Conservation (phyloP, 371 early-diverging fungal genomes). For the Mucor racemosus region DNA sequence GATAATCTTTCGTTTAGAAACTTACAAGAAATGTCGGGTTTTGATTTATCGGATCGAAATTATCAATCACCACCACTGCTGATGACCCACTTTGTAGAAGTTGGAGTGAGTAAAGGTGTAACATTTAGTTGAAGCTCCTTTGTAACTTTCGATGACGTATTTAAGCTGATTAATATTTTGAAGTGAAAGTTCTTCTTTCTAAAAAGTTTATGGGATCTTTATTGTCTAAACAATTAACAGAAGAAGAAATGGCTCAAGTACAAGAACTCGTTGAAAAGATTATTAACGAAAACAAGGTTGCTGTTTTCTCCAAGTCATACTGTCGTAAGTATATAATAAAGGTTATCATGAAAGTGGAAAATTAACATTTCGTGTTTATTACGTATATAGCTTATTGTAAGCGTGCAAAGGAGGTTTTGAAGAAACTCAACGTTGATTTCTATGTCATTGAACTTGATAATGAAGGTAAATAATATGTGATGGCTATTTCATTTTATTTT, state of each 20-base stretch:
- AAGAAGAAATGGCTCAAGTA: slow-evolving; percentile 34
- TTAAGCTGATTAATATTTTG: background rate
- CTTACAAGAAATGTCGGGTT: too few relatives aligned
- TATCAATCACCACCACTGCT: too few relatives aligned
- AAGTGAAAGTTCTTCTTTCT: background rate
- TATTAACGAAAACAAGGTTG: slow-evolving; percentile 37
- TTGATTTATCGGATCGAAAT: too few relatives aligned
- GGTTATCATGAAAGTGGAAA: background rate
- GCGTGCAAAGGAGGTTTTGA: slow-evolving; percentile 65
- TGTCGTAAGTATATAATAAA: slow-evolving; percentile 58
- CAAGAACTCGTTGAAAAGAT: slow-evolving; percentile 35
- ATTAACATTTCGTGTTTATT: background rate
- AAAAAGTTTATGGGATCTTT: slow-evolving; percentile 14
- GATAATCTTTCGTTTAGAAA: too few relatives aligned
- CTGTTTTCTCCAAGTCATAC: slow-evolving; percentile 81
- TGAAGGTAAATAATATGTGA: slow-evolving; percentile 16
- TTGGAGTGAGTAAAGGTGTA: too few relatives aligned
- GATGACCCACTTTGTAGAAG: too few relatives aligned
- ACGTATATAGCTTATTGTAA: slow-evolving; percentile 61
- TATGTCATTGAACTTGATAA: slow-evolving; percentile 60
- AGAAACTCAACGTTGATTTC: slow-evolving; percentile 40
- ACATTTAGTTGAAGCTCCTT: too few relatives aligned
- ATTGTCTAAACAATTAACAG: slow-evolving; percentile 18
- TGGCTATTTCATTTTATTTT: background rate
- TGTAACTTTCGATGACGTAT: background rate